phyloP scores from a whole-genome alignment of 2,329 filamentous ascomycete species.

The Macrophomina tecta region DNA sequence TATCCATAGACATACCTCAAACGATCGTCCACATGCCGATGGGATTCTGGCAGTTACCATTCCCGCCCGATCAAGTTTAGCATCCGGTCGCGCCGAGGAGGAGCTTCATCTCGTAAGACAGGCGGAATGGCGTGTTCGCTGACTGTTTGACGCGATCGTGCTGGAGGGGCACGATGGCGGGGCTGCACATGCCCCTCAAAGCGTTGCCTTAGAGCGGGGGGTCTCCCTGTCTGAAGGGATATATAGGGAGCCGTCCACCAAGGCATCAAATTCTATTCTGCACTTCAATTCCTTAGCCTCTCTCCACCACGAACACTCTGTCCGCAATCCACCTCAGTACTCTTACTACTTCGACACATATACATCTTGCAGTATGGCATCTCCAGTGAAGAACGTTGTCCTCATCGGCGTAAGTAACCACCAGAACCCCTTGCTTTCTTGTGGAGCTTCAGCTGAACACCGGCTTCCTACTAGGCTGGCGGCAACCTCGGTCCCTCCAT shows the following conservation, averaged over 20 bases:
- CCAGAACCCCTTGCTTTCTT: too few species aligned
- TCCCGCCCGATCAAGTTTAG: not conserved
- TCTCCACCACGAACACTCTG: not conserved
- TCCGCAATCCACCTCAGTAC: too few species aligned
- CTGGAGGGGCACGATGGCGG: not conserved
- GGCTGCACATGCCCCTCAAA: not conserved
- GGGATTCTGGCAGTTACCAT: not conserved
- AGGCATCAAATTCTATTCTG: not conserved
- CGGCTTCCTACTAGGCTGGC: constrained; percentile 29
- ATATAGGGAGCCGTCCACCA: not conserved
- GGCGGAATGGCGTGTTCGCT: constrained; percentile 17
- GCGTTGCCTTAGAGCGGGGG: not conserved
- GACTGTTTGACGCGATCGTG: constrained; percentile 1
- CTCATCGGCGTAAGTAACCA: constrained; percentile 21
- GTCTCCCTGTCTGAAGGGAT: not conserved
- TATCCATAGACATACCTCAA: not conserved
- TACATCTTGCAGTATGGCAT: not conserved
- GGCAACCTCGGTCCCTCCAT: constrained; percentile 40
- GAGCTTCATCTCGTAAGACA: constrained; percentile 7
- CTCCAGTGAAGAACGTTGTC: constrained; percentile 26
- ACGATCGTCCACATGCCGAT: not conserved
- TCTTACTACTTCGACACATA: not conserved
- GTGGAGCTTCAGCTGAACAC: not conserved
- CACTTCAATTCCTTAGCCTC: not conserved
- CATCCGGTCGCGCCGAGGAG: not conserved